Percentiles rank a stretch among this genome's conserved stretches.
Conservation (phyloP, 2,329 filamentous ascomycete species). For the Herpotrichia juniperi region DNA sequence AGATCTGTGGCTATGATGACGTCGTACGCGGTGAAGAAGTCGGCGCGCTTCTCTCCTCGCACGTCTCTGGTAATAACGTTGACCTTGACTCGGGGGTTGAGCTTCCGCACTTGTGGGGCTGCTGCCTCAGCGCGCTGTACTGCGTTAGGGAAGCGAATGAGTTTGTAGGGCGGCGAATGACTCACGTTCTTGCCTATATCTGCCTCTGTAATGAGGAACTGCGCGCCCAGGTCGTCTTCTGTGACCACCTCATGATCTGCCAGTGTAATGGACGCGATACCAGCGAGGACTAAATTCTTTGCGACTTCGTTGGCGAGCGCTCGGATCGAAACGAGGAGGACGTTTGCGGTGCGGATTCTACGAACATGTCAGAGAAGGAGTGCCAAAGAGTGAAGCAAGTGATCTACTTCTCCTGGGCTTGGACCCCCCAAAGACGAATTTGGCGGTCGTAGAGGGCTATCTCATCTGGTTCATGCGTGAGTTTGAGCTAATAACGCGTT, state of each 20-base stretch:
- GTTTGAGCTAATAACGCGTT: constrained; percentile 9
- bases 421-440: constrained; percentile 95
- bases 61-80: constrained; percentile 72
- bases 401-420: constrained; percentile 78
- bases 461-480: constrained; percentile 76
- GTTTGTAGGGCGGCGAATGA: background rate
- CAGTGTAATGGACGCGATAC: constrained; percentile 88
- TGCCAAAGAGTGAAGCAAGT: background rate
- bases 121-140: constrained; percentile 79
- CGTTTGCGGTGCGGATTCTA: constrained; percentile 85
- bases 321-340: constrained; percentile 86
- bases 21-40: constrained; percentile 81
- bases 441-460: constrained; percentile 97
- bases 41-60: constrained; percentile 62
- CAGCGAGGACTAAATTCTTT: constrained; percentile 95
- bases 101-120: constrained; percentile 74
- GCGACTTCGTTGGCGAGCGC: constrained; percentile 92
- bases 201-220: constrained; percentile 75
- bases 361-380: constrained; percentile 12
- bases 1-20: constrained; percentile 91
- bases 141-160: constrained; percentile 13
- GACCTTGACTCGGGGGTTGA: constrained; percentile 88
- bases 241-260: constrained; percentile 78
- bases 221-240: constrained; percentile 73
- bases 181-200: constrained; percentile 75